Evolutionary conservation across 257 asterid genomes (phyloP), one percentile per base, ranked within the genome.

Genomic region (Solanum clarkiae): DNA sequence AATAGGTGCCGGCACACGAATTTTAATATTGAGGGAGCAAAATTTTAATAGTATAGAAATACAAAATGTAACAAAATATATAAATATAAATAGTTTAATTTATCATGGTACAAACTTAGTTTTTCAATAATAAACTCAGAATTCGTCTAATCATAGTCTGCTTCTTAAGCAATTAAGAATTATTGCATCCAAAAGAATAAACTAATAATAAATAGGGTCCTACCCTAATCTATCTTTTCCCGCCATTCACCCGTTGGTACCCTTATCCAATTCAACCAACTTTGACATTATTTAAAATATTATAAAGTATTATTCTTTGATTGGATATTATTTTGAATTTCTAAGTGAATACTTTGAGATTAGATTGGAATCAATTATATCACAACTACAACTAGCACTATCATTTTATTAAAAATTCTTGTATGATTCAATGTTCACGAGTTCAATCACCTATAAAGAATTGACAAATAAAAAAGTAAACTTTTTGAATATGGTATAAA

Each of bases 51-150:
- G 2, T 29, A 26, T 26, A 1, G 2, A 1, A 1, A 1, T 26
- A 26, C 29, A 26, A 26, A 26, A 26, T 29, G 3, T 29, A 29
- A 29, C 1, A 29, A 2, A 0, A 0, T 29, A 29, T 29, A 29
- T 29, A 0, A 2, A 29, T 29, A 2, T 29, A 29, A 29, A 29
- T 29, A 29, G 0, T 29, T 29, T 29, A 3, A 29, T 29, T 29
- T 0, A 2, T 2, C 0, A 2, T 0, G 32, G 3, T 29, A 2
- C 32, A 2, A 29, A 2, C 2, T 0, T 2, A 2, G 2, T 2
- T 29, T 26, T 26, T 29, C 3, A 29, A 3, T 69, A 36, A 69
- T 11, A 69, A 40, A 18, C 54, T 70, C 29, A 8, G 32, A 10
- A 75, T 49, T 49, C 15, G 26, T 75, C n/a, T 49, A 24, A 53